Evolutionary conservation across 139 green algal genomes (phyloP).

Genomic region (Micractinium sp.): DNA sequence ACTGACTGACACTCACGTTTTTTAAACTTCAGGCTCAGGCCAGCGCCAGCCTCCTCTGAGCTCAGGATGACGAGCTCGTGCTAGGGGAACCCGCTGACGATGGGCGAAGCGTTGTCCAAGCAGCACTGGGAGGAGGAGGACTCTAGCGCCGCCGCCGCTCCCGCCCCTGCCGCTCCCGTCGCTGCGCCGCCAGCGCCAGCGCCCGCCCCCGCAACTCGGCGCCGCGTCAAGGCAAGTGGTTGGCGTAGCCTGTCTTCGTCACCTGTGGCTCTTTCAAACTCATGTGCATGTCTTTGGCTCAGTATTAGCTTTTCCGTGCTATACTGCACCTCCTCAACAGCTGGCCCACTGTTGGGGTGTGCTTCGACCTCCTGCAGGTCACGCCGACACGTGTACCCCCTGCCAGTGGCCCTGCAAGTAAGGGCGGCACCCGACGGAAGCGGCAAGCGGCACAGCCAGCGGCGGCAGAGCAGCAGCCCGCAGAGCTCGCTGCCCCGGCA

Average conservation of each 20-base stretch:
- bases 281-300: neutral
- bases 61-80: too few species aligned
- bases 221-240: neutral
- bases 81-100: neutral
- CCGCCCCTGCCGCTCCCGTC: neutral
- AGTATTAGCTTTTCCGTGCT: too few species aligned
- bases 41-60: too few species aligned
- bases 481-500: neutral
- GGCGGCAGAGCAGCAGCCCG: neutral
- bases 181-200: neutral
- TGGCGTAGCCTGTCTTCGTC: too few species aligned
- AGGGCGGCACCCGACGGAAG: neutral
- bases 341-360: neutral
- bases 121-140: neutral
- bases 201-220: neutral
- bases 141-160: neutral
- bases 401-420: neutral
- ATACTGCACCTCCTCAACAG: neutral
- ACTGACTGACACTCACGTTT: too few species aligned
- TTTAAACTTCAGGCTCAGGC: too few species aligned
- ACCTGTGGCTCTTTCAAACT: neutral
- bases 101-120: constrained; percentile 5
- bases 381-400: neutral
- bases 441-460: neutral
- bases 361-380: neutral